Evolutionary conservation across 805 yeast genomes (phyloP), one percentile per base, ranked within the genome.

Genomic region (Monosporozyma aerobia): DNA sequence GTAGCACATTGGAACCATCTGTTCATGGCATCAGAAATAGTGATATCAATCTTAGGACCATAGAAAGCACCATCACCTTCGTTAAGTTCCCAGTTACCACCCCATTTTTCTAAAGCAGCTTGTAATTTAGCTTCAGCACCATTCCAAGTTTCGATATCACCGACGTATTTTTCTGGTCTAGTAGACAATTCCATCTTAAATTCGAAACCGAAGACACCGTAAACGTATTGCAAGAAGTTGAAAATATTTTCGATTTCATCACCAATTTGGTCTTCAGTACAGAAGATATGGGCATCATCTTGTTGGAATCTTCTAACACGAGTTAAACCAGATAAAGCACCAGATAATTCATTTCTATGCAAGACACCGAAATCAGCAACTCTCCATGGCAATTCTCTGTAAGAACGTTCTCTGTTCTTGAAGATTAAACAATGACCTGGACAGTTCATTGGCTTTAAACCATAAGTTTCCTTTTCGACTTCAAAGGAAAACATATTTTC

Each of bases 1-100:
- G 99, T 94, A 56, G 99, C 99, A 79, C 98, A 92, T 76, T 94
- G 99, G 76, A 87, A 94, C 95, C 96, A 89, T 83, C 97, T 87
- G 68, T 80, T 82, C 69, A 90, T 78, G 47, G 97, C 96, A 71
- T 94, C 99, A 59, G 90, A 81, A 65, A 94, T 87, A 87, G 84
- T 85, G 65, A 94, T 88, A 75, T 92, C 99, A 69, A 92, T 94
- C 82, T 92, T 92, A 65, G 95, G 95, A 63, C 95, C 95, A 68
- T 87, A 87, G 79, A 87, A 87, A 46, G 95, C 99, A 75, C 99
- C 99, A 72, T 94, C 99, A 65, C 96, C 98, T 51, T 89, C 88
- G 73, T 94, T 94, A 59, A 94, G 70, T 73, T 87, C 96, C 98
- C 98, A 94, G 54, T 81, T 75, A 59, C 89, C 90, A 62, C 94